Percentiles rank a stretch among this genome's conserved stretches.
These are phyloP conservation scores for Oryza punctata DNA, from an alignment of 176 grass and related monocot species.

Conservation along the genomic window DNA sequence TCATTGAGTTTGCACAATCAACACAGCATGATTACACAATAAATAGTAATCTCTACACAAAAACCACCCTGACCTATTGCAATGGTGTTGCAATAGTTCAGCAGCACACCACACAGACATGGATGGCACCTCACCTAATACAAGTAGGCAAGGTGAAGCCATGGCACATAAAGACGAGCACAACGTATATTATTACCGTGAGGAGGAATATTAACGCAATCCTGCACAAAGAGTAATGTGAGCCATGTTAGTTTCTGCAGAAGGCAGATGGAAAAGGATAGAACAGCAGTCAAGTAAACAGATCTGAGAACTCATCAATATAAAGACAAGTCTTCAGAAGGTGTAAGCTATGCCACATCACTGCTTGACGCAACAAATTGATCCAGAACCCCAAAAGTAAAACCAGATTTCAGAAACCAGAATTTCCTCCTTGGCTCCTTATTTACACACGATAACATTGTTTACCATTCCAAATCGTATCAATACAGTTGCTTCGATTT, in stretches of 20 bases:
- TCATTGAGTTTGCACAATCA: slow-evolving; percentile 24
- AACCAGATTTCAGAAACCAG: background rate
- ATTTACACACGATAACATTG: background rate
- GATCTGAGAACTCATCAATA: background rate
- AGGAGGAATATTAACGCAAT: slow-evolving; percentile 76
- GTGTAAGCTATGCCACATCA: background rate
- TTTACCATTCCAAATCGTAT: background rate
- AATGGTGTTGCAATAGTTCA: slow-evolving; percentile 17
- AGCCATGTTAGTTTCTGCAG: background rate
- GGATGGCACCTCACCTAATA: slow-evolving; percentile 49
- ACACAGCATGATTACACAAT: slow-evolving; percentile 34
- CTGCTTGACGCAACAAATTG: background rate
- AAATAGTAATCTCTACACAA: slow-evolving; percentile 40
- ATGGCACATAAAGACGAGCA: slow-evolving; percentile 89
- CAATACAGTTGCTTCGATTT: background rate
- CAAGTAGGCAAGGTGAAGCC: slow-evolving; percentile 87
- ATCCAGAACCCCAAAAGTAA: background rate
- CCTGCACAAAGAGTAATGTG: slow-evolving; percentile 48
- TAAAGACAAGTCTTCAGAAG: background rate
- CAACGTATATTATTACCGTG: slow-evolving; percentile 75
- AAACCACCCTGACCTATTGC: background rate
- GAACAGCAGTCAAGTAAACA: slow-evolving; percentile 11
- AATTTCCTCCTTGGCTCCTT: background rate
- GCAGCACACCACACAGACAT: background rate
- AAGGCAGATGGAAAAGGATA: background rate